Evolutionary conservation across 164 flowering plant species (phyloP).

Genomic region (Magnolia changhungtana): DNA sequence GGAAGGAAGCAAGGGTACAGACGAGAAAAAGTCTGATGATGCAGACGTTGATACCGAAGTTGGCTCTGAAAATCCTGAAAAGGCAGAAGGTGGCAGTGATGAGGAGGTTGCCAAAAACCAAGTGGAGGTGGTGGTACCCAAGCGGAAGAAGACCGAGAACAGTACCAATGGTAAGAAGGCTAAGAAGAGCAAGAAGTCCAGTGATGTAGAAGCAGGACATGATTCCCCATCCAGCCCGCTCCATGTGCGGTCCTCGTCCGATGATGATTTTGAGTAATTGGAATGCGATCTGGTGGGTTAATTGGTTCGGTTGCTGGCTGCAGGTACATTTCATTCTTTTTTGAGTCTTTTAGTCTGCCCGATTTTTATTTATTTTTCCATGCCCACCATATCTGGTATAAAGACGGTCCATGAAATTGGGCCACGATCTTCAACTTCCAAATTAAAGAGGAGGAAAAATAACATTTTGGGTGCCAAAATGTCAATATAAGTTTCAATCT

Average conservation of each 20-base stretch:
- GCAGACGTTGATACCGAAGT: background rate
- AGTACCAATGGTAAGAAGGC: slow-evolving; percentile 5
- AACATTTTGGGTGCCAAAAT: too few relatives aligned
- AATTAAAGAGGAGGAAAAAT: too few relatives aligned
- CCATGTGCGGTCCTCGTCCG: slow-evolving; percentile 17
- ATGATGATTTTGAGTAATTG: background rate
- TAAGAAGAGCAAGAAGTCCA: slow-evolving; percentile 22
- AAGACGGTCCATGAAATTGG: too few relatives aligned
- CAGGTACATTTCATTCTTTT: too few relatives aligned
- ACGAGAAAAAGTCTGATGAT: background rate
- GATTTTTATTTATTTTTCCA: too few relatives aligned
- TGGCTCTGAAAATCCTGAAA: slow-evolving; percentile 7
- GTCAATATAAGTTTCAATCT: too few relatives aligned
- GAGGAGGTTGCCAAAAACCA: background rate
- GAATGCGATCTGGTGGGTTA: too few relatives aligned
- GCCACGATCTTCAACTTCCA: too few relatives aligned
- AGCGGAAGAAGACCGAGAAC: slow-evolving; percentile 21
- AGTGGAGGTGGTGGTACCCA: slow-evolving; percentile 1
- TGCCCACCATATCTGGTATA: too few relatives aligned
- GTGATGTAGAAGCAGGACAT: slow-evolving; percentile 11
- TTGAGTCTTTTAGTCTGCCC: too few relatives aligned
- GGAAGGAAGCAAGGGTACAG: slow-evolving; percentile 5
- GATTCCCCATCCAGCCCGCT: slow-evolving; percentile 23
- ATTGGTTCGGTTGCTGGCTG: too few relatives aligned
- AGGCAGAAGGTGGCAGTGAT: background rate